A percentile compares a stretch with the other conserved stretches of the same genome.
phyloP scores from a whole-genome alignment of 2,329 filamentous ascomycete species.

The Lachnellula arida region DNA sequence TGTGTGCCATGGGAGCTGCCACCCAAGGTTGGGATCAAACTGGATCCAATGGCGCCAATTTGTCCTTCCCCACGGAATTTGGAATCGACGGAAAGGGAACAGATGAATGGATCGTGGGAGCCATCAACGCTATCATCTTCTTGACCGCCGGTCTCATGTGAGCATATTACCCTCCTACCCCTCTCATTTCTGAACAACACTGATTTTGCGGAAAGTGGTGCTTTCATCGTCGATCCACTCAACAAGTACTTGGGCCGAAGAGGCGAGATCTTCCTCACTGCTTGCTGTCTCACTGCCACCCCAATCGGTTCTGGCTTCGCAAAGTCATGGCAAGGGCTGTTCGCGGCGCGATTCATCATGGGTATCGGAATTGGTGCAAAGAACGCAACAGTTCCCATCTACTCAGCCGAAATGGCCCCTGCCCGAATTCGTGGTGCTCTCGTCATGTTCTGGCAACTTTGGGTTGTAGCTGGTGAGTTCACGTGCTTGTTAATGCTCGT shows the following conservation, averaged over 20 bases:
- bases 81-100: constrained; percentile 30
- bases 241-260: constrained; percentile 61
- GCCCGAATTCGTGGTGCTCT: constrained; percentile 53
- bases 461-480: constrained; percentile 70
- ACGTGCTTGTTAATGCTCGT: constrained; percentile 48
- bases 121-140: constrained; percentile 52
- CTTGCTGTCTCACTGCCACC: constrained; percentile 49
- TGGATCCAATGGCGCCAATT: constrained; percentile 41
- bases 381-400: constrained; percentile 44
- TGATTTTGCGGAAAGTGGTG: constrained; percentile 45
- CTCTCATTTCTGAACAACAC: constrained; percentile 30
- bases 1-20: constrained; percentile 64
- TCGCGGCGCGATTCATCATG: constrained; percentile 49
- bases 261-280: constrained; percentile 70
- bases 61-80: constrained; percentile 37
- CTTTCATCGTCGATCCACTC: constrained; percentile 62
- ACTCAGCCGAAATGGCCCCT: constrained; percentile 50
- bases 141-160: constrained; percentile 41
- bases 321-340: constrained; percentile 54
- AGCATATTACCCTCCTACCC: constrained; percentile 23
- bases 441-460: constrained; percentile 81
- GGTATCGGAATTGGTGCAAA: constrained; percentile 59
- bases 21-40: constrained; percentile 42
- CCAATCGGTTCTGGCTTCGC: constrained; percentile 55
- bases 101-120: constrained; percentile 49